Percentiles rank a stretch among this genome's conserved stretches.
These are phyloP conservation scores for Puccinia coronata DNA, from an alignment of 1,284 basidiomycete genomes.

Conservation along the genomic window DNA sequence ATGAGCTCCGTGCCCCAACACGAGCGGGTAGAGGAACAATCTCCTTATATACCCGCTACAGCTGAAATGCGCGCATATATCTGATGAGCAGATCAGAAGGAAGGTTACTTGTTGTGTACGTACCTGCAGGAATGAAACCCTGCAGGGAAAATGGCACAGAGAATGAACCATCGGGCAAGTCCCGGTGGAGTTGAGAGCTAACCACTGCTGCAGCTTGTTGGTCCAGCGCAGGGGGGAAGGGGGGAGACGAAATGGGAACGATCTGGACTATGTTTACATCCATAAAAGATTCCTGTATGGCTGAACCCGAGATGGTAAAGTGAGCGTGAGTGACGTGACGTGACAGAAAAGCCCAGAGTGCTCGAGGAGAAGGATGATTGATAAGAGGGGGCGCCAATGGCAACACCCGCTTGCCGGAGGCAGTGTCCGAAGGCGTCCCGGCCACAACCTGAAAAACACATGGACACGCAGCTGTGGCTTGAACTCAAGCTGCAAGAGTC, in stretches of 20 bases:
- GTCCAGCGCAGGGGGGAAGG: not conserved
- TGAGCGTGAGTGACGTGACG: not conserved
- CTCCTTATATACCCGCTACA: not conserved
- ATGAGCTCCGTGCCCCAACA: not conserved
- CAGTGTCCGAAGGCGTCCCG: no score
- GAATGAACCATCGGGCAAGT: constrained; percentile 2
- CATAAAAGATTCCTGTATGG: no score
- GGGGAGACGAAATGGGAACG: not conserved
- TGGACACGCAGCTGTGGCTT: no score
- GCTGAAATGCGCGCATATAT: not conserved
- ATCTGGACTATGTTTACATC: not conserved
- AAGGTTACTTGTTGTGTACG: not conserved
- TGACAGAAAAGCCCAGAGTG: no score
- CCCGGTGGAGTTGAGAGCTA: not conserved
- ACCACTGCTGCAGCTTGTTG: not conserved
- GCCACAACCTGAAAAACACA: no score
- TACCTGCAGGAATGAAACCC: constrained; percentile 3
- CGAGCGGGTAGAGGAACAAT: not conserved
- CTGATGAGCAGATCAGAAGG: not conserved
- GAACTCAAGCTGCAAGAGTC: no score
- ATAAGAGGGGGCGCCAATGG: not conserved
- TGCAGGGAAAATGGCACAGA: not conserved
- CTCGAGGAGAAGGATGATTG: no score
- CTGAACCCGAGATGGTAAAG: not conserved
- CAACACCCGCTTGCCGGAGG: no score